Conservation (phyloP, 2,329 filamentous ascomycete genomes). For the Grosmannia clavigera region DNA sequence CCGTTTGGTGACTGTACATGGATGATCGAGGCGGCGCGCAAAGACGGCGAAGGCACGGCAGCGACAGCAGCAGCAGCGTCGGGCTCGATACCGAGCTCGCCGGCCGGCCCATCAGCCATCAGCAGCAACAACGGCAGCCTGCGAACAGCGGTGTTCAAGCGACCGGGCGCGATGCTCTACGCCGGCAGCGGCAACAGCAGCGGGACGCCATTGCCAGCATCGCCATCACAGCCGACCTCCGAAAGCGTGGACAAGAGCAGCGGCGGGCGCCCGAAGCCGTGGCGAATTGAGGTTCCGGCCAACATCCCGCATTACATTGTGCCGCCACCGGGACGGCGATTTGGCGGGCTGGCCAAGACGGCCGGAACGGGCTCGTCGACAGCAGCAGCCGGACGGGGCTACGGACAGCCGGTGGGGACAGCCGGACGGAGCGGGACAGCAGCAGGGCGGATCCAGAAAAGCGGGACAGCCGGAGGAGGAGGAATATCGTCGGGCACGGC, state of each 20-base stretch:
- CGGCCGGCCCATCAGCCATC: neutral
- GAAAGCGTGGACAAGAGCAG: slow-evolving; percentile 3
- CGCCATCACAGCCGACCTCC: neutral
- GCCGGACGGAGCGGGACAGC: neutral
- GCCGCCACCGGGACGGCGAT: slow-evolving; percentile 3
- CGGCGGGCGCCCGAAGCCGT: slow-evolving; percentile 7
- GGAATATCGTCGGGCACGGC: neutral
- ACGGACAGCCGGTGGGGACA: neutral
- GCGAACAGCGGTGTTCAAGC: slow-evolving; percentile 10
- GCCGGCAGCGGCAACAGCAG: neutral
- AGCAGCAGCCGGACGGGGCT: neutral
- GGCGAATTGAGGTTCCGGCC: slow-evolving; percentile 7
- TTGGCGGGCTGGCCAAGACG: slow-evolving; percentile 6
- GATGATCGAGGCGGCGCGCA: slow-evolving; percentile 2
- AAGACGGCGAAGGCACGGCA: slow-evolving; percentile 2
- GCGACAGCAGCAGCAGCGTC: neutral
- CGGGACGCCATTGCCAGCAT: neutral
- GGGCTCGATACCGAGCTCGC: neutral
- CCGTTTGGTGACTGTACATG: slow-evolving; percentile 8
- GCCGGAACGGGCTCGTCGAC: neutral
- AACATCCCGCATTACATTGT: slow-evolving; percentile 8
- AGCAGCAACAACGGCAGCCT: slow-evolving; percentile 8
- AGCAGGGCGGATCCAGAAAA: neutral
- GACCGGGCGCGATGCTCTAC: slow-evolving; percentile 1
- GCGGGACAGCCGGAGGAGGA: neutral